Conservation (phyloP, 2,329 filamentous ascomycete species). For the Akanthomyces dipterigenus region DNA sequence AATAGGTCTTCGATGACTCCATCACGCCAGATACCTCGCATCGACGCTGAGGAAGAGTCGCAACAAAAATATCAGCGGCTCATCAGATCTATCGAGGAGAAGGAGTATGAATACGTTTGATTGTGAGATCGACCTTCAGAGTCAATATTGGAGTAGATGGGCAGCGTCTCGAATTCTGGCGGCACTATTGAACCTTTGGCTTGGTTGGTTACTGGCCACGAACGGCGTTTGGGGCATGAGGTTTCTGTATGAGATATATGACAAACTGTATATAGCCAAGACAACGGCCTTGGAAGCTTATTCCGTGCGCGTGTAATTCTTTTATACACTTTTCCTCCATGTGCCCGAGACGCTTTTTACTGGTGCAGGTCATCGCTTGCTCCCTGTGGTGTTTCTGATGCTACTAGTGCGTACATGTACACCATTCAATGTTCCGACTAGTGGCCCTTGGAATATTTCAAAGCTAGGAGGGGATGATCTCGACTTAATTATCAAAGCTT, state of each 20-base stretch:
- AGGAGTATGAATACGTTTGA: slow-evolving; percentile 22
- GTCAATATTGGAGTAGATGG: not conserved
- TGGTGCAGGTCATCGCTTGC: no score
- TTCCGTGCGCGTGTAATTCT: not conserved
- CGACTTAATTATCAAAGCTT: no score
- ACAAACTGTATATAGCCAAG: slow-evolving; percentile 9
- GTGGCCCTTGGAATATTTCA: no score
- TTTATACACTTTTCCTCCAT: not conserved
- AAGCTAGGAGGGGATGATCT: no score
- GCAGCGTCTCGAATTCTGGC: not conserved
- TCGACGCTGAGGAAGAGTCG: slow-evolving; percentile 29
- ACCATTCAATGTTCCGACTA: no score
- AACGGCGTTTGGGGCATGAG: not conserved
- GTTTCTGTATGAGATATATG: slow-evolving; percentile 11
- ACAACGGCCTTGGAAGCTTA: not conserved
- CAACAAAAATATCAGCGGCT: slow-evolving; percentile 31
- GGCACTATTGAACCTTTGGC: slow-evolving; percentile 1
- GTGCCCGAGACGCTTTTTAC: not conserved
- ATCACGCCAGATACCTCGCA: slow-evolving; percentile 19
- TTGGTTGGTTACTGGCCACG: slow-evolving; percentile 2
- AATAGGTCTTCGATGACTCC: slow-evolving; percentile 12
- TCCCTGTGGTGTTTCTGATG: no score
- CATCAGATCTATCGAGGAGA: slow-evolving; percentile 30
- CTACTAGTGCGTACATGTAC: no score
- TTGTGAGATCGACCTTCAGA: not conserved